Percentiles rank a stretch among this genome's conserved stretches.
Evolutionary conservation across 148 eudicot genomes (phyloP).

Genomic region (Rhododendron molle): DNA sequence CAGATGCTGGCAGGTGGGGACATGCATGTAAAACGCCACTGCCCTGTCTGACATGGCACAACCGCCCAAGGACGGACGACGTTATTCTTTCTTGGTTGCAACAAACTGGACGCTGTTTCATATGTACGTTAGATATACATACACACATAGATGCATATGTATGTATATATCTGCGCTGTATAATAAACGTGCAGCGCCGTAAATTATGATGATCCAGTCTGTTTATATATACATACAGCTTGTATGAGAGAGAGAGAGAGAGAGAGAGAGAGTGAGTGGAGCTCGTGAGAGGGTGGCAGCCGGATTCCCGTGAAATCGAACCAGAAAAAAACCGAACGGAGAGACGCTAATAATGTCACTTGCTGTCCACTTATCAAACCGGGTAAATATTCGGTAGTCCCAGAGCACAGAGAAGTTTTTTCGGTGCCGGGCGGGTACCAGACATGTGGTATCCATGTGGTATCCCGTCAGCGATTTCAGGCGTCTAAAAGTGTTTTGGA

Average conservation of each 20-base stretch:
- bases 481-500: no score
- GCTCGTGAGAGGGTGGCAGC: conserved; percentile 21
- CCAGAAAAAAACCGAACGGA: conserved; percentile 8
- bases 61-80: conserved; percentile 16
- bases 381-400: not conserved
- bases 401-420: no score
- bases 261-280: conserved; percentile 8
- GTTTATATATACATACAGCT: not conserved
- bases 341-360: not conserved
- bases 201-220: conserved; percentile 1
- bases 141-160: no score
- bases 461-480: no score
- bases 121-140: not conserved
- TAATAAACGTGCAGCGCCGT: conserved; percentile 26
- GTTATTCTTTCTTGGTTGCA: not conserved
- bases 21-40: not conserved
- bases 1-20: not conserved
- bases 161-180: not conserved
- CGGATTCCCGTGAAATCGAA: conserved; percentile 24
- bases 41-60: conserved; percentile 16
- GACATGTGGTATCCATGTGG: no score
- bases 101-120: not conserved
- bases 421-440: no score
- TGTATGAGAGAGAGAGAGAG: not conserved
- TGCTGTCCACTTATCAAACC: not conserved